phyloP scores from a whole-genome alignment of 768 basidiomycete species.

The Termitomyces eurrhizus region DNA sequence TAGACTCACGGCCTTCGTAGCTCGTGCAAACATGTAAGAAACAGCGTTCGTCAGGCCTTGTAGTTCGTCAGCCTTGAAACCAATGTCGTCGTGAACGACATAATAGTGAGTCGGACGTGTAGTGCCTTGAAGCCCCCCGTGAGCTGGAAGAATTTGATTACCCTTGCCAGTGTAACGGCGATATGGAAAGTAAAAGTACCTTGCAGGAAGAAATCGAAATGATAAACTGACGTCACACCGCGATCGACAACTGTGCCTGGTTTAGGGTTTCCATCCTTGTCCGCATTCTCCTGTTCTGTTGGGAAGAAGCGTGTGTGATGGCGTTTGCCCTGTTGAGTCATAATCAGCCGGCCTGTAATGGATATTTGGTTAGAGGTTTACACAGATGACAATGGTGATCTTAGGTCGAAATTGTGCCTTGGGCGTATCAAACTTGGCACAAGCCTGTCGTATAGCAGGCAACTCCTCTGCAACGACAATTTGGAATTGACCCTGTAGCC shows the following conservation, averaged over 20 bases:
- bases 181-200: slow-evolving; percentile 25
- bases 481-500: slow-evolving; percentile 47
- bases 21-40: slow-evolving; percentile 80
- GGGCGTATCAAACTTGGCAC: slow-evolving; percentile 42
- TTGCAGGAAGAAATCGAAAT: slow-evolving; percentile 70
- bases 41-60: slow-evolving; percentile 68
- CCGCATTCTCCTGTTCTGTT: slow-evolving; percentile 44
- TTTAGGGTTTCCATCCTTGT: slow-evolving; percentile 66
- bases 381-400: slow-evolving; percentile 74
- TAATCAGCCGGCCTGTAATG: slow-evolving; percentile 11
- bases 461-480: slow-evolving; percentile 63
- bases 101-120: slow-evolving; percentile 77
- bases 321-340: slow-evolving; percentile 35
- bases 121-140: slow-evolving; percentile 71
- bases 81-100: slow-evolving; percentile 77
- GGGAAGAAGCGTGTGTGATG: slow-evolving; percentile 66
- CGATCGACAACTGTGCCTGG: slow-evolving; percentile 82
- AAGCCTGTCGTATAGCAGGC: slow-evolving; percentile 58
- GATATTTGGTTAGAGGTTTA: slow-evolving; percentile 32
- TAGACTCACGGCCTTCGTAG: slow-evolving; percentile 83
- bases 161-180: neutral
- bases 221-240: slow-evolving; percentile 65
- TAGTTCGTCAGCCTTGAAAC: slow-evolving; percentile 62
- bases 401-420: slow-evolving; percentile 44
- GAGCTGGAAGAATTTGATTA: slow-evolving; percentile 35